These are phyloP conservation scores for Huntiella decipiens DNA, from an alignment of 2,329 filamentous ascomycete genomes.

Conservation along the genomic window DNA sequence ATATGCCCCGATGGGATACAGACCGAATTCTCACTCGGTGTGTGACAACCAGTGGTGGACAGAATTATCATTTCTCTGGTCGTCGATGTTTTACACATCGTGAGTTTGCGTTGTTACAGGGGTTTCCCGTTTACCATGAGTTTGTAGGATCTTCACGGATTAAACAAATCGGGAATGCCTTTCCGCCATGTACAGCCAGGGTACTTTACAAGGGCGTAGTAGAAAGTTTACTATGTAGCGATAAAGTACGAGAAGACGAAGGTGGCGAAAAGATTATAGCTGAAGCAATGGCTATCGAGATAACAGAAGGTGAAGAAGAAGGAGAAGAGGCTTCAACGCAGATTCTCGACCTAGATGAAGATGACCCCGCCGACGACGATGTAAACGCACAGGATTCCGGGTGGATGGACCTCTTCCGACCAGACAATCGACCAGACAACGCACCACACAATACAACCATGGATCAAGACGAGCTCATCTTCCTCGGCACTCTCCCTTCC, in stretches of 20 bases:
- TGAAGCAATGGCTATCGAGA: slow-evolving; percentile 10
- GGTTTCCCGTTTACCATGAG: slow-evolving; percentile 42
- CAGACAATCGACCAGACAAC: no score
- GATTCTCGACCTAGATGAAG: no score
- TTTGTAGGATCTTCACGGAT: slow-evolving; percentile 33
- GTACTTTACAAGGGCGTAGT: slow-evolving; percentile 30
- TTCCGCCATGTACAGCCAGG: slow-evolving; percentile 41
- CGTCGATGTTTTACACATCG: slow-evolving; percentile 42
- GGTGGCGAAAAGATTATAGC: slow-evolving; percentile 3
- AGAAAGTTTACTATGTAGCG: slow-evolving; percentile 25
- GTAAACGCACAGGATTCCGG: no score
- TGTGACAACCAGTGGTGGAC: slow-evolving; percentile 45
- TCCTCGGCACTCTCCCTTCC: no score
- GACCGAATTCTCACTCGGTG: slow-evolving; percentile 31
- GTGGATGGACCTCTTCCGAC: no score
- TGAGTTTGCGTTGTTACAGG: slow-evolving; percentile 51
- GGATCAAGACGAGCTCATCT: no score
- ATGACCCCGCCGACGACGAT: no score
- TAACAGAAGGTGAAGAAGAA: slow-evolving; percentile 1
- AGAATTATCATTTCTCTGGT: slow-evolving; percentile 48
- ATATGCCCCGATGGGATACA: slow-evolving; percentile 24
- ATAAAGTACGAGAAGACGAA: slow-evolving; percentile 16
- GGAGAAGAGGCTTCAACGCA: no score
- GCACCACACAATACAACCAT: no score
- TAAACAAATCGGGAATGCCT: slow-evolving; percentile 62